Conservation (phyloP, 345 rosid genomes). For the Eucalyptus pauciflora region DNA sequence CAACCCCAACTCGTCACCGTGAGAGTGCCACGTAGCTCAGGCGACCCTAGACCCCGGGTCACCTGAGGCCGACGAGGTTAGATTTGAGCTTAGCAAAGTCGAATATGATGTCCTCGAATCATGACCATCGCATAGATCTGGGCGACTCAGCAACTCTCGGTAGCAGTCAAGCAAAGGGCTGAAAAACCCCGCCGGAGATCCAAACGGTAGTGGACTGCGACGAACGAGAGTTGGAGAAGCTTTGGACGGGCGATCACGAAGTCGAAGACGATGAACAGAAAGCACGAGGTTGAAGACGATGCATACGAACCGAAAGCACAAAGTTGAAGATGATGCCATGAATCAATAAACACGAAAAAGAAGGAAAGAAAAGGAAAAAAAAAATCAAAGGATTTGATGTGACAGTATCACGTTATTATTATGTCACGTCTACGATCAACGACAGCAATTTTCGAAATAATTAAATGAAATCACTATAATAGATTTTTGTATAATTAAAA, state of each 20-base stretch:
- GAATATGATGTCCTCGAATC: background rate
- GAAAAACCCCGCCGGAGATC: background rate
- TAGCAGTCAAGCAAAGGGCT: background rate
- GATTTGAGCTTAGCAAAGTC: background rate
- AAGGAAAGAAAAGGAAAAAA: background rate
- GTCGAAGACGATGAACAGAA: fast-evolving
- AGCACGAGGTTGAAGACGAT: background rate
- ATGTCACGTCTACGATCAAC: no score
- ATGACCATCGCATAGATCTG: fast-evolving
- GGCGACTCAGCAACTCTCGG: background rate
- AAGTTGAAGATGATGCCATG: background rate
- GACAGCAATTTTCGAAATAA: fast-evolving
- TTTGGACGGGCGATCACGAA: background rate
- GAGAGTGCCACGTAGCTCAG: background rate
- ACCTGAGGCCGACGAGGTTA: no score
- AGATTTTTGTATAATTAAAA: background rate
- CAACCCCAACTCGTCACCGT: background rate
- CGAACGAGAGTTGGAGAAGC: background rate
- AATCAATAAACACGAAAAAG: background rate
- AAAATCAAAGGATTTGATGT: background rate
- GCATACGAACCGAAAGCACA: fast-evolving
- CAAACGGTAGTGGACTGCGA: background rate
- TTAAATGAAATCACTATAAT: no score
- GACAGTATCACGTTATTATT: fast-evolving
- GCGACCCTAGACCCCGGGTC: background rate